A percentile compares a stretch with the other conserved stretches of the same genome.
Conservation (phyloP, 1,284 basidiomycete species). For the Apiotrichum porosum region DNA sequence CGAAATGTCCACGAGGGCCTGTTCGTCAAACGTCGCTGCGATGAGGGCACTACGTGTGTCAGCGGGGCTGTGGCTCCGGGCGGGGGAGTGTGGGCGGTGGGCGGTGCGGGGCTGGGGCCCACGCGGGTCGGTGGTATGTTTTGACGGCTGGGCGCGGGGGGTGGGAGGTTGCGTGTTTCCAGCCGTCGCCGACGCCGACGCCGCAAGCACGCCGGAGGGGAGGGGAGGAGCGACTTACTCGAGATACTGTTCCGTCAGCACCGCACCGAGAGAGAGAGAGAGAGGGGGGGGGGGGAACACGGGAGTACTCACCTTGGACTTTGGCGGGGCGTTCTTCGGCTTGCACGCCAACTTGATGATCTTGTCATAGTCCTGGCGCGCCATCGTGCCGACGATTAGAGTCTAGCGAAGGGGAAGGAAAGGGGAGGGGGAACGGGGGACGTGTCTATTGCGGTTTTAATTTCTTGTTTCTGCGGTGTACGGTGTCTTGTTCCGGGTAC, state of each 20-base stretch:
- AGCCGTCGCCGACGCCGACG: too few relatives aligned
- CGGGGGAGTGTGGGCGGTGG: neutral
- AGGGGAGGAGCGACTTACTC: slow-evolving; percentile 30
- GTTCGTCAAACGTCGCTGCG: slow-evolving; percentile 90
- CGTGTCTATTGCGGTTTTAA: too few relatives aligned
- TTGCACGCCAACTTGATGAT: slow-evolving; percentile 83
- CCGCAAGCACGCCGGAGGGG: neutral
- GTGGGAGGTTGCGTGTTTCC: neutral
- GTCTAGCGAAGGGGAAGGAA: neutral
- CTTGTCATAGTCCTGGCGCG: slow-evolving; percentile 29
- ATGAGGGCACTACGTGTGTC: slow-evolving; percentile 73
- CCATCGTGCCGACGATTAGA: neutral
- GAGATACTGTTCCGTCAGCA: slow-evolving; percentile 39
- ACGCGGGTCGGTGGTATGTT: too few relatives aligned
- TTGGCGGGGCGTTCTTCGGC: slow-evolving; percentile 87
- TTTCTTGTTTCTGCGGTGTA: too few relatives aligned
- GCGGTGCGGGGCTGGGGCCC: slow-evolving; percentile 53
- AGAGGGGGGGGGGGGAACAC: slow-evolving; percentile 4
- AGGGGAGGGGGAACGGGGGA: neutral
- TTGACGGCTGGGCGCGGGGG: too few relatives aligned
- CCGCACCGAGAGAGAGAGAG: neutral
- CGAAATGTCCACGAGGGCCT: slow-evolving; percentile 85
- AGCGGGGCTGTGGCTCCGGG: neutral
- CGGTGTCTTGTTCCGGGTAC: too few relatives aligned
- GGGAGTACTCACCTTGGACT: slow-evolving; percentile 67